phyloP scores from a whole-genome alignment of 2,329 filamentous ascomycete genomes.

The Alternaria solani region DNA sequence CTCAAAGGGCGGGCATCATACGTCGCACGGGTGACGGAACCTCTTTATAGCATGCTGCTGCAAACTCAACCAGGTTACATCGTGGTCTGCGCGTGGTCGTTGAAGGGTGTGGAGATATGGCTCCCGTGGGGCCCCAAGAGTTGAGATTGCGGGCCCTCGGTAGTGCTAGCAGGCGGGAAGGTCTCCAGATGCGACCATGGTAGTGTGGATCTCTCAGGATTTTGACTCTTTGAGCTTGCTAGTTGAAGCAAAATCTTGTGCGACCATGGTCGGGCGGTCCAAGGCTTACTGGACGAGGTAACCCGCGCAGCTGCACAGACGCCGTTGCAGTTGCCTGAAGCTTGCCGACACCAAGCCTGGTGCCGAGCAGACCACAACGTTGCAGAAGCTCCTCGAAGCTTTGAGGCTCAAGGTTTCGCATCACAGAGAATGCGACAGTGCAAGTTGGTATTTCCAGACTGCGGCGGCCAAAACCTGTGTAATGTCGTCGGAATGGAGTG shows the following conservation, averaged over 20 bases:
- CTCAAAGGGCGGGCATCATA: background rate
- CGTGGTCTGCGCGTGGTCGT: background rate
- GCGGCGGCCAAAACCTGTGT: no score
- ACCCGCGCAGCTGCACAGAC: background rate
- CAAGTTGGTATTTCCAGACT: background rate
- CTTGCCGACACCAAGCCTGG: slow-evolving; percentile 2
- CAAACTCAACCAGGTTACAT: background rate
- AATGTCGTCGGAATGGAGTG: background rate
- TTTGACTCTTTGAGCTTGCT: background rate
- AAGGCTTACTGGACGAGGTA: background rate
- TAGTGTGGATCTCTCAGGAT: background rate
- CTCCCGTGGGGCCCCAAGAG: slow-evolving; percentile 1
- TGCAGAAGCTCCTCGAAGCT: background rate
- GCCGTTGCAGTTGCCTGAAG: background rate
- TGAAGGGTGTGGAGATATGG: background rate
- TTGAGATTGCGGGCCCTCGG: background rate
- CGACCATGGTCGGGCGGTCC: background rate
- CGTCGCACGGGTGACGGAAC: background rate
- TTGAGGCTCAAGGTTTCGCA: no score
- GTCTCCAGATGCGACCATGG: background rate
- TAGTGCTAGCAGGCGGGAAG: background rate
- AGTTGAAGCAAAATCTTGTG: background rate
- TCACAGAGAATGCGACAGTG: background rate
- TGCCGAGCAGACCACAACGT: background rate
- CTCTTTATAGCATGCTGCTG: background rate